Evolutionary conservation across 2,329 filamentous ascomycete species (phyloP).

Genomic region (Paraphoma chrysanthemicola): DNA sequence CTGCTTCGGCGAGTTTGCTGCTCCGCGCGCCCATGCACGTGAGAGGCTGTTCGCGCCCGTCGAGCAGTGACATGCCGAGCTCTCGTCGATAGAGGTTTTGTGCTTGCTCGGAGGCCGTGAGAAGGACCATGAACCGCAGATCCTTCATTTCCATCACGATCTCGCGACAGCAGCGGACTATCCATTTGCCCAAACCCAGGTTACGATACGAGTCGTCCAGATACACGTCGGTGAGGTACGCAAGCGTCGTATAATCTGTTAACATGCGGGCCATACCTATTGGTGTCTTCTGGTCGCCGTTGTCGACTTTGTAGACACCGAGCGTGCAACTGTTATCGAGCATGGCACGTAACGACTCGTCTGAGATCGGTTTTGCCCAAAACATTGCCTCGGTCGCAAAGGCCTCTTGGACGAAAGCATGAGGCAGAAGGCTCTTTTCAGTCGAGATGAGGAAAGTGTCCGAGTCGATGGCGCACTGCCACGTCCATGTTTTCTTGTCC

Average conservation of each 20-base stretch:
- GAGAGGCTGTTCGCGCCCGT: conserved; percentile 23
- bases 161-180: conserved; percentile 68
- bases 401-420: conserved; percentile 37
- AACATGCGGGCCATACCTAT: conserved; percentile 69
- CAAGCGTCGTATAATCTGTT: conserved; percentile 73
- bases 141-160: conserved; percentile 63
- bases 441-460: conserved; percentile 38
- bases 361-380: conserved; percentile 38
- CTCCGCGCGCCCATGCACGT: conserved; percentile 35
- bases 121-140: conserved; percentile 55
- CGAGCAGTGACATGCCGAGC: conserved; percentile 36
- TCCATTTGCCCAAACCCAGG: conserved; percentile 69
- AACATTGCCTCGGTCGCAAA: conserved; percentile 37
- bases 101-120: conserved; percentile 34
- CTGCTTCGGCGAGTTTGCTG: conserved; percentile 21
- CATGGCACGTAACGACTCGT: conserved; percentile 26
- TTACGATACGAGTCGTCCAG: conserved; percentile 66
- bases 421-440: conserved; percentile 30
- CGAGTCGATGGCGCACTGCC: conserved; percentile 27
- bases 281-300: conserved; percentile 36
- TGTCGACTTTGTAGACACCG: conserved; percentile 31
- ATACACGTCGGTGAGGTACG: conserved; percentile 74
- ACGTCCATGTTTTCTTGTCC: conserved; percentile 28
- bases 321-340: conserved; percentile 43
- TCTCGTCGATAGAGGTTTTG: conserved; percentile 34